Conservation (phyloP, 1,284 basidiomycete genomes). For the Irpex rosettiformis region DNA sequence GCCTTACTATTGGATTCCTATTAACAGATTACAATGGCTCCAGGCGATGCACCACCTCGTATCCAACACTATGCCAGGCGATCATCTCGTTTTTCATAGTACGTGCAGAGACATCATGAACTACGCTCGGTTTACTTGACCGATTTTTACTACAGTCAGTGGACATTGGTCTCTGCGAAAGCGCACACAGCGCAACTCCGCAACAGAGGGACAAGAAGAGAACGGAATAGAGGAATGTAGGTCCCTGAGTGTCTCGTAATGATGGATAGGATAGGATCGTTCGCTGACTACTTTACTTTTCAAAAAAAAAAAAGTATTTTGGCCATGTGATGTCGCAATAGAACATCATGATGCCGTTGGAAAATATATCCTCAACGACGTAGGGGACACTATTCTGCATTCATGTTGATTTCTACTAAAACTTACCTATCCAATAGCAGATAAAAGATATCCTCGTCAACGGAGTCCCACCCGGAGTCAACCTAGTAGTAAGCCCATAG, state of each 20-base stretch:
- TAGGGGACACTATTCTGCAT: not conserved
- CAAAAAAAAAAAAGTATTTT: constrained; percentile 16
- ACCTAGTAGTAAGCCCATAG: constrained; percentile 15
- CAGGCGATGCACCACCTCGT: constrained; percentile 20
- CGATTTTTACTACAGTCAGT: constrained; percentile 16
- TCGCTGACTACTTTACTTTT: not conserved
- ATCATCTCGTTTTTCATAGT: constrained; percentile 25
- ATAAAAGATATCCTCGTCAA: constrained; percentile 19
- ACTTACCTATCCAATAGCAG: constrained; percentile 7
- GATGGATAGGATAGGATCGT: too few relatives aligned
- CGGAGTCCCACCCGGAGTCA: constrained; percentile 15
- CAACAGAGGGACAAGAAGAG: constrained; percentile 18
- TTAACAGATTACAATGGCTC: constrained; percentile 8
- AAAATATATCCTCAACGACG: constrained; percentile 17
- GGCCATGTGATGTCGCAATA: constrained; percentile 12
- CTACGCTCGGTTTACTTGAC: not conserved
- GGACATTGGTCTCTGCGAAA: constrained; percentile 25
- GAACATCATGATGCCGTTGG: not conserved
- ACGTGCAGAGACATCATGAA: not conserved
- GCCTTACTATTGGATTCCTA: too few relatives aligned
- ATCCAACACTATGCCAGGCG: constrained; percentile 17
- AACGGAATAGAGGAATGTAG: constrained; percentile 25
- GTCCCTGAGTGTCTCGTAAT: not conserved
- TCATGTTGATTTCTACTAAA: not conserved
- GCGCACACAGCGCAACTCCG: constrained; percentile 17